Percentiles rank a stretch among this genome's conserved stretches.
Evolutionary conservation across 495 filamentous ascomycete species (phyloP).

Genomic region (Neurospora sp.): DNA sequence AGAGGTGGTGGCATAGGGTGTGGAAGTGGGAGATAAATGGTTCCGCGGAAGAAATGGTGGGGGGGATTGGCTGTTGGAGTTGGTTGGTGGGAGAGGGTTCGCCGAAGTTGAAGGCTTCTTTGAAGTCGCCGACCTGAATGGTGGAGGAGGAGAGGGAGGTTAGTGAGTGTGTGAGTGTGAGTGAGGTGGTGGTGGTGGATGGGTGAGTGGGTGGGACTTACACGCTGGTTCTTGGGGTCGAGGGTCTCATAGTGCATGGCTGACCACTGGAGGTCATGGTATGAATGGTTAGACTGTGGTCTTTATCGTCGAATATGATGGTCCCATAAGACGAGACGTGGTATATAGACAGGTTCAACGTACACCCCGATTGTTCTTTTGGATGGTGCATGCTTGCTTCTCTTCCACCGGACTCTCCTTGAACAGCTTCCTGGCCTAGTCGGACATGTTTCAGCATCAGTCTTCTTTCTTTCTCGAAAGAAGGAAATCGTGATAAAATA

Average conservation of each 20-base stretch:
- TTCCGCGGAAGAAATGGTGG: slow-evolving; percentile 44
- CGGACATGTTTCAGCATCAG: background rate
- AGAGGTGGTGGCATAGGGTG: slow-evolving; percentile 60
- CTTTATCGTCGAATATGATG: background rate
- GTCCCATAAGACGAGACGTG: background rate
- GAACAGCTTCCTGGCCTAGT: slow-evolving; percentile 72
- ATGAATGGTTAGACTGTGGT: background rate
- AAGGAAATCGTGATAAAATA: slow-evolving; percentile 22
- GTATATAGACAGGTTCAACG: background rate
- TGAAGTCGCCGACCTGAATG: slow-evolving; percentile 71
- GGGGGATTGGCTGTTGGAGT: slow-evolving; percentile 72
- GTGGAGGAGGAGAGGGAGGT: background rate
- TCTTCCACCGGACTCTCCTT: slow-evolving; percentile 49
- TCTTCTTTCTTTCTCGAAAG: background rate
- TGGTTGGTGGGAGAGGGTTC: slow-evolving; percentile 55
- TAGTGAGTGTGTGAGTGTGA: background rate
- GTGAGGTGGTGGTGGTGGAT: background rate
- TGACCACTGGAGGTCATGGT: slow-evolving; percentile 45
- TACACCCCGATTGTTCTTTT: slow-evolving; percentile 64
- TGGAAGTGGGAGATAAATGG: slow-evolving; percentile 54
- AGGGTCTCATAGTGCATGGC: slow-evolving; percentile 81
- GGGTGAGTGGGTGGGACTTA: slow-evolving; percentile 20
- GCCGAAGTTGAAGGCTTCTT: slow-evolving; percentile 92
- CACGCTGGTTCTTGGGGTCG: slow-evolving; percentile 74
- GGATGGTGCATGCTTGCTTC: slow-evolving; percentile 64